Percentiles rank a stretch among this genome's conserved stretches.
phyloP scores from a whole-genome alignment of 495 filamentous ascomycete species.

The Thermochaetoides thermophila region DNA sequence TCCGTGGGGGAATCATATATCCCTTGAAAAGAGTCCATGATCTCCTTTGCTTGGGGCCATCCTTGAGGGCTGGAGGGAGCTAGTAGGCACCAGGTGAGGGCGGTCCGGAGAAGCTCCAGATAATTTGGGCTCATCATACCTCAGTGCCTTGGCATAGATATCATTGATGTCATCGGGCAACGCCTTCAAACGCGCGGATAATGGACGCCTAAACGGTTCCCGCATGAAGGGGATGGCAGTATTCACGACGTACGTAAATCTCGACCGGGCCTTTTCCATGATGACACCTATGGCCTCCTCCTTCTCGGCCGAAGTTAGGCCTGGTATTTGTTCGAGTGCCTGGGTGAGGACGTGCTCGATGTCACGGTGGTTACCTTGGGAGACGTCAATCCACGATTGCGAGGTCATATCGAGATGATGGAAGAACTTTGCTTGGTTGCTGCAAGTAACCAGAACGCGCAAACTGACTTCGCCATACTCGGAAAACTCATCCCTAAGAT shows the following conservation, averaged over 20 bases:
- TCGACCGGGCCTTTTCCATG: slow-evolving; percentile 7
- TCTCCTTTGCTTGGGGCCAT: slow-evolving; percentile 4
- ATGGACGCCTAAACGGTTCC: slow-evolving; percentile 12
- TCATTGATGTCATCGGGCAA: slow-evolving; percentile 11
- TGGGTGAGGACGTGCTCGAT: slow-evolving; percentile 4
- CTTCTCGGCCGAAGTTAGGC: slow-evolving; percentile 8
- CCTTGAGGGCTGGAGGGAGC: background rate
- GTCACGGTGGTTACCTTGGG: slow-evolving; percentile 3
- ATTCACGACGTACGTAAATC: slow-evolving; percentile 10
- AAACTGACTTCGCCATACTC: slow-evolving; percentile 1
- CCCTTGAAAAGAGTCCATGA: slow-evolving; percentile 15
- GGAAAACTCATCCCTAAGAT: background rate
- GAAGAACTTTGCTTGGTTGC: slow-evolving; percentile 3
- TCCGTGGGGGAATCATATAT: slow-evolving; percentile 4
- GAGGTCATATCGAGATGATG: background rate
- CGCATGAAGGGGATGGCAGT: slow-evolving; percentile 14
- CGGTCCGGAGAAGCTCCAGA: slow-evolving; percentile 11
- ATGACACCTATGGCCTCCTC: slow-evolving; percentile 10
- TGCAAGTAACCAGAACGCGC: slow-evolving; percentile 8
- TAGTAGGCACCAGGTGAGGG: slow-evolving; percentile 14
- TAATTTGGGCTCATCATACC: slow-evolving; percentile 15
- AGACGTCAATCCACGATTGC: slow-evolving; percentile 5
- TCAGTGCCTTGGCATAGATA: slow-evolving; percentile 8
- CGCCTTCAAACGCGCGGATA: slow-evolving; percentile 9
- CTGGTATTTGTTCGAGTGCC: slow-evolving; percentile 6